Conservation (phyloP, 352 stramenopile species). For the Phytophthora megakarya region DNA sequence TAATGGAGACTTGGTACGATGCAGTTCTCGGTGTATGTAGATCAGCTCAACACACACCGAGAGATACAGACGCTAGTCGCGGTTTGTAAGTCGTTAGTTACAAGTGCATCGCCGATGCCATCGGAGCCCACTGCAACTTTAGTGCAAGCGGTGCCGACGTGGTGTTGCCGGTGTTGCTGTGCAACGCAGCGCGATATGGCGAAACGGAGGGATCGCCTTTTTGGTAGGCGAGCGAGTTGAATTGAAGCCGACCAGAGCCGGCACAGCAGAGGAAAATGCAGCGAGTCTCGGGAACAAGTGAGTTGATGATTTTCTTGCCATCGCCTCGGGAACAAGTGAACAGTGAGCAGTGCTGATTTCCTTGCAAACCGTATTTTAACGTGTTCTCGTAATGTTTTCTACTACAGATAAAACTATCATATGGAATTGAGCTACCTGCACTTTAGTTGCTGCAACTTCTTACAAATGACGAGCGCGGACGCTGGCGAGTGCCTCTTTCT, state of each 20-base stretch:
- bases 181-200: not conserved
- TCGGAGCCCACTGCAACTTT: conserved; percentile 14
- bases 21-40: conserved; percentile 3
- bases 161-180: not conserved
- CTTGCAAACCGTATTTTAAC: too few species aligned
- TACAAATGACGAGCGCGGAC: conserved; percentile 30
- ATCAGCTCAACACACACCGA: conserved; percentile 1
- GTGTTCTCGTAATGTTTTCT: too few species aligned
- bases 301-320: not conserved
- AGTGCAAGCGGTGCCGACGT: too few species aligned
- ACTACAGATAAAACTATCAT: too few species aligned
- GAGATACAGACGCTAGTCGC: conserved; percentile 11
- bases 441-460: not conserved
- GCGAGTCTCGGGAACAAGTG: not conserved
- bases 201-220: not conserved
- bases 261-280: not conserved
- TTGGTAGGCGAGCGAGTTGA: conserved; percentile 18
- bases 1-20: not conserved
- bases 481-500: conserved; percentile 24
- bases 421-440: too few species aligned
- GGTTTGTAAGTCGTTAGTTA: conserved; percentile 7
- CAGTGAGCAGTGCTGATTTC: too few species aligned
- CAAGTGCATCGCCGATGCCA: not conserved
- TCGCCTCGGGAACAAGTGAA: too few species aligned
- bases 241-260: conserved; percentile 14